phyloP scores from a whole-genome alignment of 2,329 filamentous ascomycete genomes.

The Cercospora sp. region DNA sequence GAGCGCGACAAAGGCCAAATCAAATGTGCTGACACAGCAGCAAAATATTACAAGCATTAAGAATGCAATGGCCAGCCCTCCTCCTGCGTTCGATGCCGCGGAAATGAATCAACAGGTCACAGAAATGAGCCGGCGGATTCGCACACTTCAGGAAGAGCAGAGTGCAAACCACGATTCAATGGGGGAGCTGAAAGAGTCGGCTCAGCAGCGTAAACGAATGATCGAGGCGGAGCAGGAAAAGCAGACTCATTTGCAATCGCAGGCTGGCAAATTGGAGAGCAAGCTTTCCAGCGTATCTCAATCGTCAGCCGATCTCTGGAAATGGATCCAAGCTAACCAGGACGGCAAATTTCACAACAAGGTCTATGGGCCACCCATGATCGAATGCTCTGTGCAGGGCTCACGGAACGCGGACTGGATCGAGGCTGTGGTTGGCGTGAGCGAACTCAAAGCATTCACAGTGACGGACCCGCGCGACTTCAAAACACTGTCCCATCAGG shows the following conservation, averaged over 20 bases:
- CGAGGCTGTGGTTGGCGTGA: slow-evolving; percentile 57
- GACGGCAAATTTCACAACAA: slow-evolving; percentile 72
- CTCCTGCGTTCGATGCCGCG: slow-evolving; percentile 66
- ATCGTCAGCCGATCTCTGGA: slow-evolving; percentile 71
- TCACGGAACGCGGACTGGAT: slow-evolving; percentile 63
- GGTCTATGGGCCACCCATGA: slow-evolving; percentile 77
- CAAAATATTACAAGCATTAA: slow-evolving; percentile 64
- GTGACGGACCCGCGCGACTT: slow-evolving; percentile 75
- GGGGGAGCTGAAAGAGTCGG: slow-evolving; percentile 33
- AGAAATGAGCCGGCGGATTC: slow-evolving; percentile 53
- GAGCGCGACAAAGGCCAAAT: slow-evolving; percentile 44
- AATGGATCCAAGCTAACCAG: slow-evolving; percentile 68
- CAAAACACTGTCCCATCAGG: slow-evolving; percentile 65
- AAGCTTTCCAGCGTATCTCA: slow-evolving; percentile 62
- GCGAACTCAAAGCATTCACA: slow-evolving; percentile 66
- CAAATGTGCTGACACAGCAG: slow-evolving; percentile 35
- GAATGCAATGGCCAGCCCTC: slow-evolving; percentile 62
- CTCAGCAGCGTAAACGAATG: slow-evolving; percentile 41
- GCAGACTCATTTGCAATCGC: slow-evolving; percentile 66
- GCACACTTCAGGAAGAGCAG: slow-evolving; percentile 51
- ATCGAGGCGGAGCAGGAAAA: slow-evolving; percentile 51
- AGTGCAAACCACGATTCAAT: slow-evolving; percentile 45
- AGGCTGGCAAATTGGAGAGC: slow-evolving; percentile 70
- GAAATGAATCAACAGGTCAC: slow-evolving; percentile 72
- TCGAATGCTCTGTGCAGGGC: slow-evolving; percentile 78